Percentiles rank a stretch among this genome's conserved stretches.
phyloP scores from a whole-genome alignment of 192 early-diverging fungal species.

The Thoreauomyces humboldtii region DNA sequence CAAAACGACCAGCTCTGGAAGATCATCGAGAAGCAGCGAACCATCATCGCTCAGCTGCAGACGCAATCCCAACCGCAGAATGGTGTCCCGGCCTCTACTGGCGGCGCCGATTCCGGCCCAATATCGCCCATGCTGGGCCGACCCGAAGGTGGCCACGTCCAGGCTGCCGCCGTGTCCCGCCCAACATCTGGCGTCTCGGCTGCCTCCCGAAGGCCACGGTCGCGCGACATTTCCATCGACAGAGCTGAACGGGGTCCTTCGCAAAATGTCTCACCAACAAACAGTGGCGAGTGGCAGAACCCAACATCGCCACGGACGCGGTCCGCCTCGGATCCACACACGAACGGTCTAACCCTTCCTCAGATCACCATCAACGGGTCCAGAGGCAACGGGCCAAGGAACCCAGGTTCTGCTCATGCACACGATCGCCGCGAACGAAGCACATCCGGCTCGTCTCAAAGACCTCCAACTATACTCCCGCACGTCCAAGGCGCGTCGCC shows the following conservation, averaged over 20 bases:
- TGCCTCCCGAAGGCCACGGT: too few relatives aligned
- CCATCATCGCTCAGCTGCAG: constrained; percentile 84
- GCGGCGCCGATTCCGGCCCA: not conserved
- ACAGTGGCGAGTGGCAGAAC: not conserved
- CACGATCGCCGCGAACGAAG: constrained; percentile 14
- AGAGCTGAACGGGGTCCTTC: too few relatives aligned
- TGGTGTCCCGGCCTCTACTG: too few relatives aligned
- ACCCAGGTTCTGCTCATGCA: not conserved
- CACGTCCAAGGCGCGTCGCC: constrained; percentile 11
- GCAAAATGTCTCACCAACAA: too few relatives aligned
- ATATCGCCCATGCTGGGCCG: constrained; percentile 4
- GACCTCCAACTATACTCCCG: constrained; percentile 14
- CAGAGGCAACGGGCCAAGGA: not conserved
- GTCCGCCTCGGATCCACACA: constrained; percentile 2
- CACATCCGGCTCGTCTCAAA: constrained; percentile 2
- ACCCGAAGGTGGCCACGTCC: not conserved
- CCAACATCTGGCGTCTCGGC: not conserved
- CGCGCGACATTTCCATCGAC: too few relatives aligned
- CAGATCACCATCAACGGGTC: not conserved
- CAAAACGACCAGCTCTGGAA: constrained; percentile 90
- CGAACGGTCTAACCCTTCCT: not conserved
- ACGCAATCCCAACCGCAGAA: not conserved
- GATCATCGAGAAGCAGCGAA: constrained; percentile 86
- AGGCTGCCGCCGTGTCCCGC: not conserved
- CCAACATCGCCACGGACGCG: not conserved